Conservation (phyloP, 106 monocot genomes). For the Acanthochlamys bracteata region DNA sequence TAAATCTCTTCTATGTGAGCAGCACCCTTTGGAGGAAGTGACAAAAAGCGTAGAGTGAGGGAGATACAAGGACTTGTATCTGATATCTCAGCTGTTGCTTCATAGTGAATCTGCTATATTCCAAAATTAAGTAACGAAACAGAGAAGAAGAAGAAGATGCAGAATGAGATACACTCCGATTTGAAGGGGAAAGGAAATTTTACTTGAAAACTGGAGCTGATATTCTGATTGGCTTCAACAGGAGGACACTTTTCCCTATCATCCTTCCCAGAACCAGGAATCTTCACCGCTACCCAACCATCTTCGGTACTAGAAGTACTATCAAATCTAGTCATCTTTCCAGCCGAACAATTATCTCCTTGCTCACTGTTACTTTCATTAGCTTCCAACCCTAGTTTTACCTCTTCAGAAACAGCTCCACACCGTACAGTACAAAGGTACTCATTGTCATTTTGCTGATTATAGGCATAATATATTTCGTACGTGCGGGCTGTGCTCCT, state of each 20-base stretch:
- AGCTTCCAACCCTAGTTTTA: not conserved
- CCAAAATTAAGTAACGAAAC: not conserved
- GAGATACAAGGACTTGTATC: slow-evolving; percentile 63
- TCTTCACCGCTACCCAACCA: slow-evolving; percentile 73
- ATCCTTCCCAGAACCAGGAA: slow-evolving; percentile 28
- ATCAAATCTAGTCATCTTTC: slow-evolving; percentile 11
- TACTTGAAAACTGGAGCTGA: slow-evolving; percentile 28
- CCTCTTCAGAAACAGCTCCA: slow-evolving; percentile 31
- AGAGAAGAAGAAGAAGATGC: slow-evolving; percentile 8
- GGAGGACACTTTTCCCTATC: slow-evolving; percentile 2
- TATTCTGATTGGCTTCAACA: slow-evolving; percentile 2
- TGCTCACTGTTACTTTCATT: slow-evolving; percentile 7
- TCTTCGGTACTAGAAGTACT: slow-evolving; percentile 49
- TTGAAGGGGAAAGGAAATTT: not conserved
- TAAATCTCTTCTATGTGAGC: slow-evolving; percentile 76
- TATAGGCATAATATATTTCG: slow-evolving; percentile 65
- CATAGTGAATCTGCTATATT: slow-evolving; percentile 52
- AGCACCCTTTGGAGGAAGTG: slow-evolving; percentile 51
- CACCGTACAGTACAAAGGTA: slow-evolving; percentile 86
- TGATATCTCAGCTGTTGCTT: slow-evolving; percentile 91
- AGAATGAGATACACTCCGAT: not conserved
- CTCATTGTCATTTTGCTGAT: slow-evolving; percentile 32
- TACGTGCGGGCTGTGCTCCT: slow-evolving; percentile 60
- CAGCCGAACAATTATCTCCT: slow-evolving; percentile 1
- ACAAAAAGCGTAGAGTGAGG: slow-evolving; percentile 70